phyloP scores from a whole-genome alignment of 75 land plant genomes.

The Cryptomeria japonica region DNA sequence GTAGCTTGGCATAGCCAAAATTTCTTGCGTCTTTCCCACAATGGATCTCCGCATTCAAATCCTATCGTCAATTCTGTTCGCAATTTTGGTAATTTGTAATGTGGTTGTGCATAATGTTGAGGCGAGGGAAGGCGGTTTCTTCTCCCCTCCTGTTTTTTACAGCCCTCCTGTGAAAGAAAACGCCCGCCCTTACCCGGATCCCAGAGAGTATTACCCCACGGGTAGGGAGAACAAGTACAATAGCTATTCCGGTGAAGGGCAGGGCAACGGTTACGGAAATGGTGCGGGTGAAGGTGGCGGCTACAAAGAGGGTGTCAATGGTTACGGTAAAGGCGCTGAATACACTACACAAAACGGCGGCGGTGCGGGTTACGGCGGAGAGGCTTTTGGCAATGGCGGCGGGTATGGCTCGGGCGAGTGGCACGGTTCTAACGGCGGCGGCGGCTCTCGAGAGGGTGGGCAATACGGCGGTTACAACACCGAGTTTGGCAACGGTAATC shows the following conservation, averaged over 20 bases:
- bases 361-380: background rate
- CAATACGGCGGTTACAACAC: background rate
- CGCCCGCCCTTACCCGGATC: background rate
- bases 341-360: background rate
- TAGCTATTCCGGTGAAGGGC: background rate
- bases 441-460: background rate
- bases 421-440: background rate
- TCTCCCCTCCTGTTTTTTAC: background rate
- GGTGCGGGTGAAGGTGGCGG: background rate
- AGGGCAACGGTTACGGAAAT: background rate
- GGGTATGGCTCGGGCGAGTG: background rate
- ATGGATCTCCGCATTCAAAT: background rate
- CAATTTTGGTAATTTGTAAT: background rate
- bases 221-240: background rate
- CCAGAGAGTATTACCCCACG: background rate
- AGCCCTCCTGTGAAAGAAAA: background rate
- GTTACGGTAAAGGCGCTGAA: background rate
- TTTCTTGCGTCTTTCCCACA: background rate
- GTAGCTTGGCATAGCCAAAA: no score
- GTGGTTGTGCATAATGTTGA: background rate
- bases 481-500: background rate
- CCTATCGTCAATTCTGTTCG: background rate
- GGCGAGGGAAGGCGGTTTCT: background rate
- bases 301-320: background rate
- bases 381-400: background rate